phyloP scores from a whole-genome alignment of 495 filamentous ascomycete genomes.

The Annulohypoxylon nitens region DNA sequence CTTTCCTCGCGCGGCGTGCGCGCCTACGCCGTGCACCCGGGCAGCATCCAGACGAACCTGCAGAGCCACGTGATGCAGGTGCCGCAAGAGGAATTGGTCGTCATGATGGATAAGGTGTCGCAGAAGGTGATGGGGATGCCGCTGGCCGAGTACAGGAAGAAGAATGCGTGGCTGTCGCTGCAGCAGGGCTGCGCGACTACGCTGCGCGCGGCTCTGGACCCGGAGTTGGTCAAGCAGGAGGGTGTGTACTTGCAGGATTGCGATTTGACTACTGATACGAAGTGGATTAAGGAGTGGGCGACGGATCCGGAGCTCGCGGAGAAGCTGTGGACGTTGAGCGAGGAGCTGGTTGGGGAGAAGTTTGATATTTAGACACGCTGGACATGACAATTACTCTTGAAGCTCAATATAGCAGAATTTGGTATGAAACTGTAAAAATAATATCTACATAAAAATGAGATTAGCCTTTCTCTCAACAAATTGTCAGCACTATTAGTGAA shows the following conservation, averaged over 20 bases:
- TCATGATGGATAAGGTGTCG: conserved; percentile 41
- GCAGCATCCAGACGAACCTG: conserved; percentile 56
- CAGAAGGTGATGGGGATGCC: conserved; percentile 47
- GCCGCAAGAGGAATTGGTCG: conserved; percentile 12
- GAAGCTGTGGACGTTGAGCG: conserved; percentile 62
- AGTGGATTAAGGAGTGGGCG: conserved; percentile 56
- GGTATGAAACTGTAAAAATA: not conserved
- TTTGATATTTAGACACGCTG: conserved; percentile 44
- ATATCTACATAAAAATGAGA: not conserved
- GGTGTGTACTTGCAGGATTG: conserved; percentile 58
- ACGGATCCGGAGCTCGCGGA: conserved; percentile 61
- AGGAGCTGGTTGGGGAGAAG: conserved; percentile 62
- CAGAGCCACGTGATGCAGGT: conserved; percentile 33
- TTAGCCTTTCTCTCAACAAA: not conserved
- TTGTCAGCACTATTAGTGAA: not conserved
- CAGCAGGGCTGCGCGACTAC: conserved; percentile 59
- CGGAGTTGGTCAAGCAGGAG: conserved; percentile 45
- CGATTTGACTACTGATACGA: conserved; percentile 48
- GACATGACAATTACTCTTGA: not conserved
- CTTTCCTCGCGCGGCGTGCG: conserved; percentile 50
- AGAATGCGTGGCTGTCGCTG: conserved; percentile 55
- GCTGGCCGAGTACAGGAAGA: conserved; percentile 54
- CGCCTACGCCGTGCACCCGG: conserved; percentile 61
- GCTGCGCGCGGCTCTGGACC: conserved; percentile 59
- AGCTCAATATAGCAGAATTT: not conserved